phyloP scores from a whole-genome alignment of 2,329 filamentous ascomycete genomes.

The Claviceps citrina region DNA sequence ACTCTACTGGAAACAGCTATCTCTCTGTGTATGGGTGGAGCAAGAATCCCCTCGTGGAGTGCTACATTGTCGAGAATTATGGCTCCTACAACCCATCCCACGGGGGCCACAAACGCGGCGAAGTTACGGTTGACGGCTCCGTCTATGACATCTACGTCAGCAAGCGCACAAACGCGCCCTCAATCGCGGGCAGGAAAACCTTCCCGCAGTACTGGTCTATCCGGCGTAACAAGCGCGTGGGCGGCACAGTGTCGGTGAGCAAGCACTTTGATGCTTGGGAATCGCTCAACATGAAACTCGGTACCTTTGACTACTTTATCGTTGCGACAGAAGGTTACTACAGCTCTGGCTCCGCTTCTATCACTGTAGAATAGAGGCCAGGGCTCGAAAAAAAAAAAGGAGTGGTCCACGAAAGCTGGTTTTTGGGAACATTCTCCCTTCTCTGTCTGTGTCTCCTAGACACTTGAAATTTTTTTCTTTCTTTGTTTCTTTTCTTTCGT shows the following conservation, averaged over 20 bases:
- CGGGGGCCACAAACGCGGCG: slow-evolving; percentile 18
- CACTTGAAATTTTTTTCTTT: no score
- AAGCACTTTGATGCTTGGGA: slow-evolving; percentile 7
- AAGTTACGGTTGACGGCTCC: slow-evolving; percentile 21
- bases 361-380: neutral
- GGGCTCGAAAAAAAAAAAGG: neutral
- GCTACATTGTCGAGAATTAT: slow-evolving; percentile 24
- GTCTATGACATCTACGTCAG: slow-evolving; percentile 23
- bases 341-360: slow-evolving; percentile 25
- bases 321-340: slow-evolving; percentile 38
- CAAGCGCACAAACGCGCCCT: slow-evolving; percentile 27
- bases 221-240: slow-evolving; percentile 13
- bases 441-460: no score
- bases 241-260: slow-evolving; percentile 32
- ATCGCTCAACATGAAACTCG: slow-evolving; percentile 30
- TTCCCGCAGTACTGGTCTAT: slow-evolving; percentile 31
- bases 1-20: slow-evolving; percentile 18
- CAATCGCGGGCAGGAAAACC: slow-evolving; percentile 31
- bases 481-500: no score
- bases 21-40: slow-evolving; percentile 26
- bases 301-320: slow-evolving; percentile 37
- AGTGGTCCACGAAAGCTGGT: neutral
- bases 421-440: no score
- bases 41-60: slow-evolving; percentile 20
- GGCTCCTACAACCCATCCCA: slow-evolving; percentile 22